A percentile compares a stretch with the other conserved stretches of the same genome.
phyloP scores from a whole-genome alignment of 345 rosid genomes.

The Melaleuca quinquenervia region DNA sequence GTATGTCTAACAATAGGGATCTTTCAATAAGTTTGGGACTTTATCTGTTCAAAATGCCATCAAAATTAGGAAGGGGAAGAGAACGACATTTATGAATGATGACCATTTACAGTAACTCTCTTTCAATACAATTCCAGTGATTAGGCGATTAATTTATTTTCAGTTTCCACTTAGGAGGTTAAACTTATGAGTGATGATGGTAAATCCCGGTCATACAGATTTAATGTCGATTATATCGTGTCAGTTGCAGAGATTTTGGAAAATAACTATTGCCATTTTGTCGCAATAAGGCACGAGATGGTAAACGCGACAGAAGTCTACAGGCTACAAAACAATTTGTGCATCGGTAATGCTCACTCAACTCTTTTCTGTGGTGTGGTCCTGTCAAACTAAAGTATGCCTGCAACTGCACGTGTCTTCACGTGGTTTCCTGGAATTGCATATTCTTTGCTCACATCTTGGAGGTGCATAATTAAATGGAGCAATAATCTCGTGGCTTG shows the following conservation, averaged over 20 bases:
- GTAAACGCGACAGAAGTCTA: not conserved
- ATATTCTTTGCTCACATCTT: not conserved
- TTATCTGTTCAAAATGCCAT: not conserved
- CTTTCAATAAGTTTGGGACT: not conserved
- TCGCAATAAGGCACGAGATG: not conserved
- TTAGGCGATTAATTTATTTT: not conserved
- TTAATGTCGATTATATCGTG: not conserved
- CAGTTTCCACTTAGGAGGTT: not conserved
- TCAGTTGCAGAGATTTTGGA: not conserved
- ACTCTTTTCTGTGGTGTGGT: not conserved
- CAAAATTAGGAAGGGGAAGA: not conserved
- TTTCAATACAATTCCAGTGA: not conserved
- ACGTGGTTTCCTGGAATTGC: not conserved
- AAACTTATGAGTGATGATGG: not conserved
- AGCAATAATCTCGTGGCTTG: not conserved
- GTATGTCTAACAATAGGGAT: no score
- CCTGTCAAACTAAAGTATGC: not conserved
- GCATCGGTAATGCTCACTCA: no score
- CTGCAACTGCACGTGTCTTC: not conserved
- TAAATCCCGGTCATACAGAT: not conserved
- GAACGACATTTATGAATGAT: not conserved
- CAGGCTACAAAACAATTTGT: not conserved
- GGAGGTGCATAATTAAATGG: not conserved
- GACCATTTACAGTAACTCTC: not conserved
- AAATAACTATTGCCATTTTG: not conserved